phyloP scores from a whole-genome alignment of 78 protist genomes.

The Bigelowiella natans region DNA sequence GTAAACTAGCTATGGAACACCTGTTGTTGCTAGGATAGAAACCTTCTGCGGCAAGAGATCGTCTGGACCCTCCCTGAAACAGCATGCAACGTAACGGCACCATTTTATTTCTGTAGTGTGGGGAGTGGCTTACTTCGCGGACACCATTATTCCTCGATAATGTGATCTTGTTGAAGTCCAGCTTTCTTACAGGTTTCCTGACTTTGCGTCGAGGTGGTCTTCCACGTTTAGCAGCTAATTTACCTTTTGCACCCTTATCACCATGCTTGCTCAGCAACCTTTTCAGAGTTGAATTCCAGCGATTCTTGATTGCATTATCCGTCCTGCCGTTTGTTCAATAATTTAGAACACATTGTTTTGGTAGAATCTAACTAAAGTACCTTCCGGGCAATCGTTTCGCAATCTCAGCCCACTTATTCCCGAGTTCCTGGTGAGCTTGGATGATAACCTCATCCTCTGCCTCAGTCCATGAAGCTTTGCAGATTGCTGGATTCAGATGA shows the following conservation, averaged over 20 bases:
- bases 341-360: background rate
- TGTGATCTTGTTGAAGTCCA: background rate
- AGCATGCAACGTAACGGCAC: too few species aligned
- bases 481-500: constrained; percentile 3
- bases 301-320: constrained; percentile 11
- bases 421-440: background rate
- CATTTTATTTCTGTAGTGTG: too few species aligned
- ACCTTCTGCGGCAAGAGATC: too few species aligned
- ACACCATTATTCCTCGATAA: too few species aligned
- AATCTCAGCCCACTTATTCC: constrained; percentile 6
- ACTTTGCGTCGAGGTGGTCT: background rate
- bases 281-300: background rate
- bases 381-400: background rate
- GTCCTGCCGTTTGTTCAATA: background rate
- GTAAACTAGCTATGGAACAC: too few species aligned
- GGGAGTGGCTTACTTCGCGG: too few species aligned
- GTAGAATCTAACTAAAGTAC: background rate
- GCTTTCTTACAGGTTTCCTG: background rate
- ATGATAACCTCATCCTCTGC: background rate
- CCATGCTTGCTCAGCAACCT: background rate
- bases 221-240: background rate
- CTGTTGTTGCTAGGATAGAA: too few species aligned
- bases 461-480: background rate
- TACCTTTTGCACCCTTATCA: background rate
- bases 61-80: too few species aligned